A percentile compares a stretch with the other conserved stretches of the same genome.
Conservation (phyloP, 164 flowering plant genomes). For the Vitis amurensis region DNA sequence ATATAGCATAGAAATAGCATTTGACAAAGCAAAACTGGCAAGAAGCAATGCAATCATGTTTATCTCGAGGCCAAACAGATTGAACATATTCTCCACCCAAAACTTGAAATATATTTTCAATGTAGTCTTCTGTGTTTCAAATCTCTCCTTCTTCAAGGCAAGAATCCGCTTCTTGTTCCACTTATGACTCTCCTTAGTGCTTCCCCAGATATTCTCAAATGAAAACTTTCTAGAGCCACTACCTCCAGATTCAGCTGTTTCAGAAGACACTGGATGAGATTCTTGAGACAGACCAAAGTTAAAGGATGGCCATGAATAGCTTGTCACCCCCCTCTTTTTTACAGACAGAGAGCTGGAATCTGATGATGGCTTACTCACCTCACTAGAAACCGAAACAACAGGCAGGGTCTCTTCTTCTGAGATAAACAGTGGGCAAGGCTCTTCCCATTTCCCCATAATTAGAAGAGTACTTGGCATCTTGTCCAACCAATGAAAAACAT, state of each 20-base stretch:
- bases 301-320: slow-evolving; percentile 53
- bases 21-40: slow-evolving; percentile 85
- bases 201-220: slow-evolving; percentile 72
- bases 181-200: slow-evolving; percentile 73
- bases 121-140: slow-evolving; percentile 74
- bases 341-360: slow-evolving; percentile 26
- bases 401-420: slow-evolving; percentile 36
- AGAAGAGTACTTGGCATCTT: slow-evolving; percentile 50
- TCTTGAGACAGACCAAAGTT: slow-evolving; percentile 27
- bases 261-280: slow-evolving; percentile 30
- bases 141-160: slow-evolving; percentile 73
- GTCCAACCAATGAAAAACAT: slow-evolving; percentile 85
- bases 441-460: slow-evolving; percentile 65
- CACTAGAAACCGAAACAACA: slow-evolving; percentile 26
- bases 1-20: slow-evolving; percentile 79
- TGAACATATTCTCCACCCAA: slow-evolving; percentile 91
- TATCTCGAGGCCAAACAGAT: slow-evolving; percentile 92
- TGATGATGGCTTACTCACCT: slow-evolving; percentile 34
- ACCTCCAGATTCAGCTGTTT: slow-evolving; percentile 38
- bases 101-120: slow-evolving; percentile 73
- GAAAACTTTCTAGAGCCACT: slow-evolving; percentile 42
- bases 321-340: slow-evolving; percentile 25
- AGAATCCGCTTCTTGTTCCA: slow-evolving; percentile 78
- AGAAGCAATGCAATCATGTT: slow-evolving; percentile 90
- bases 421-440: slow-evolving; percentile 85